Base-by-base conservation (phyloP, 2,329 filamentous ascomycete species). In the Fusarium sambucinum region DNA sequence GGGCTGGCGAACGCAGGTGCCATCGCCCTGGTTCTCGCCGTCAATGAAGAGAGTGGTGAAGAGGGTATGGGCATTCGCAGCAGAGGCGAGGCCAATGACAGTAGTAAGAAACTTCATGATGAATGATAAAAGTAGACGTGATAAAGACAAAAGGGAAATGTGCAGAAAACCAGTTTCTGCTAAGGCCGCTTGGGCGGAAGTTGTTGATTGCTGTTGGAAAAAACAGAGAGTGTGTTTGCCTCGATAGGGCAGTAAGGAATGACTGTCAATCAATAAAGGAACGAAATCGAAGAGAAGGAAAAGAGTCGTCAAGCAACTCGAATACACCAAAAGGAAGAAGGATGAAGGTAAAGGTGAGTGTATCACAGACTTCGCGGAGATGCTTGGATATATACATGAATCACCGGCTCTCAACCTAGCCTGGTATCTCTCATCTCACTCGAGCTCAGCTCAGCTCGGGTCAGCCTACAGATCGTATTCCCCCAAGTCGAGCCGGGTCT, bases 1-100 rank as follows among this genome's bases (percentile, higher is more conserved):
- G 55, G 86, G 86, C 86, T 91, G 90, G 41, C 91, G 89, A 51
- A 94, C 85, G 72, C 90, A 93, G 27, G 88, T 90, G 30, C 87
- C 91, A 74, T 92, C 88, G 63, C 91, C 91, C 77, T 93, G 88
- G 71, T 86, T 84, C 47, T 84, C 78, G 61, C 85, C 85, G 71
- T 91, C 82, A 69, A 92, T 78, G 69, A 85, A 89, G 48, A 92
- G 80, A 6, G 86, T 90, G 2, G 88, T 89, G 75, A 92, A 87
- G 48, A 87, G 76, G 8, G 89, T 90, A 74, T 92, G 89, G 41
- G 86, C 87, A 47, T 75, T 76, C 23, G 78, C 78, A n/a, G 75
- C 64, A 16, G 77, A 72, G 53, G 79, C 79, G 54, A 85, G 64
- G 54, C 75, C 78, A 47, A 82, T 66, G 13, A 76, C 63, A 33